Conservation (phyloP, 1,284 basidiomycete species). For the Sphagnurus paluster region DNA sequence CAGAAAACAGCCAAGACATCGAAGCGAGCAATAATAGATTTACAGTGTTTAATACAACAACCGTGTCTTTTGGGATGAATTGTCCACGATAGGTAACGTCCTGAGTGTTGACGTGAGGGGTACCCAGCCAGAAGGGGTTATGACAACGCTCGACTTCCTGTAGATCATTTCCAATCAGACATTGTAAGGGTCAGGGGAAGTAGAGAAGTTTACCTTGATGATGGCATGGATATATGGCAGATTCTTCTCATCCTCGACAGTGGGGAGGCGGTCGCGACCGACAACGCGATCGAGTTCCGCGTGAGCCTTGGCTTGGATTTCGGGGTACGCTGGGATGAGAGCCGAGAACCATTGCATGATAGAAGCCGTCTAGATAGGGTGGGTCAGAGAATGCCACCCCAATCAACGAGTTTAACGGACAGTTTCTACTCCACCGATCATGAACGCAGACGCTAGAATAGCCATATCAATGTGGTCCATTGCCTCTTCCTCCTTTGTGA, state of each 20-base stretch:
- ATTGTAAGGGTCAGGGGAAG: constrained; percentile 13
- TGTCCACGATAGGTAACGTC: constrained; percentile 40
- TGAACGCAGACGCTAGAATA: constrained; percentile 40
- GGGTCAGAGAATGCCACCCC: neutral
- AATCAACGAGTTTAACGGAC: constrained; percentile 22
- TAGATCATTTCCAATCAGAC: constrained; percentile 17
- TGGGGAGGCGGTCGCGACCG: constrained; percentile 33
- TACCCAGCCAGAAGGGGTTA: constrained; percentile 41
- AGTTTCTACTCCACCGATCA: constrained; percentile 42
- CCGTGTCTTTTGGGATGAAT: constrained; percentile 35
- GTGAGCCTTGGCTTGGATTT: constrained; percentile 30
- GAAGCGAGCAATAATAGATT: neutral
- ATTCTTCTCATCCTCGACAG: constrained; percentile 30
- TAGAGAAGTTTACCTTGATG: constrained; percentile 27
- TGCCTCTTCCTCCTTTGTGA: constrained; percentile 33
- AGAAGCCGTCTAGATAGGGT: constrained; percentile 28
- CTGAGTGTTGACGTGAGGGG: constrained; percentile 36
- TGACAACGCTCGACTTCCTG: constrained; percentile 31
- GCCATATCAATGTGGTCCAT: constrained; percentile 39
- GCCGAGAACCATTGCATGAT: constrained; percentile 40
- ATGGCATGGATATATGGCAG: constrained; percentile 38
- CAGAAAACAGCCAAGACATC: neutral
- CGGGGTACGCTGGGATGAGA: constrained; percentile 30
- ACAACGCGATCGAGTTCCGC: constrained; percentile 35
- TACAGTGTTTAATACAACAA: constrained; percentile 23